Base-by-base conservation (phyloP, 345 rosid species). In the Eucalyptus globulus region DNA sequence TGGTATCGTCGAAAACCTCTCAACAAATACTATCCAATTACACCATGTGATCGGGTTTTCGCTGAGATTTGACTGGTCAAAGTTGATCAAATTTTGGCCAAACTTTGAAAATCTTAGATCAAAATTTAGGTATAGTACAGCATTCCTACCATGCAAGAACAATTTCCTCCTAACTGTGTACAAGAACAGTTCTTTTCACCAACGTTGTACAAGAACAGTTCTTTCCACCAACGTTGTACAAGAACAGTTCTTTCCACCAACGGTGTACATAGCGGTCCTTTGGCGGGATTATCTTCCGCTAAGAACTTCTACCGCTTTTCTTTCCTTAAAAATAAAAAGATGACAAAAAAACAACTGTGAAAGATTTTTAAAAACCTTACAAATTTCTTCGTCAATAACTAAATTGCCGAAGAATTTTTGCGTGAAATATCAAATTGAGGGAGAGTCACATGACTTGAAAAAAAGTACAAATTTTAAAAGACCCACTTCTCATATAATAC, bases 301-400 rank as follows among this genome's bases (percentile, higher is more conserved):
- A 1, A 34, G 80, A 34, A 69, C 40, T 34, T 34, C 80, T 34
- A 69, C 80, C 44, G 2, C 13, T 72, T 17, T 1, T 34, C 11
- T 72, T 37, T 34, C 81, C 81, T 72, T 72, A 6, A 34, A 72
- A 34, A 34, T 17, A 17, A 72, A 34, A 72, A 5, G 22, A 21
- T 17, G 13, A 40, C 14, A 37, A 34, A 72, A 72, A 72, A 11
- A 37, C 81, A 72, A 72, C 14, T 5, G 22, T 43, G 43, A 69
- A 34, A 17, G 17, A 9, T 5, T 67, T 7, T 0, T 0, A 17
- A 69, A 17, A 31, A 51, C 17, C 54, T 3, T 69, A 34, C 44
- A 69, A 69, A 16, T 2, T 69, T 17, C 21, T 69, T 31, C 1
- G 13, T 3, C 80, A 4, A 16, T 34, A 69, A 19, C 17, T 67